A percentile compares a stretch with the other conserved stretches of the same genome.
phyloP scores from a whole-genome alignment of 2,329 filamentous ascomycete species.

The Colletotrichum agaves region DNA sequence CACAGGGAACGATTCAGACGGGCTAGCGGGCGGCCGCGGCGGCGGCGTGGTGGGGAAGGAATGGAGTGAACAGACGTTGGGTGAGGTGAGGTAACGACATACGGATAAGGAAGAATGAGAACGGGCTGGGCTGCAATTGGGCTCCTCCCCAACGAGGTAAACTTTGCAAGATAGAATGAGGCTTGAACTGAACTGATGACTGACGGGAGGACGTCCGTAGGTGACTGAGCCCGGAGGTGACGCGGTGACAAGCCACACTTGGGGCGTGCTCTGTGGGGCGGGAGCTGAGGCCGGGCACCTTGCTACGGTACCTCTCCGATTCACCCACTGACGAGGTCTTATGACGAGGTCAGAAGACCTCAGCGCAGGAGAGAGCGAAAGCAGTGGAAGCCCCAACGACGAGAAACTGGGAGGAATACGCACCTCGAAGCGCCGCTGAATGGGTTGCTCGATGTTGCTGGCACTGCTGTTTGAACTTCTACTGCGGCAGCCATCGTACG shows the following conservation, averaged over 20 bases:
- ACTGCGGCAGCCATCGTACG: conserved; percentile 32
- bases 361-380: not conserved
- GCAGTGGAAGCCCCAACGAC: not conserved
- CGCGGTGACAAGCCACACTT: conserved; percentile 32
- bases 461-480: not conserved
- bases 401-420: not conserved
- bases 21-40: not conserved
- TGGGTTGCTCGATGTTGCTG: not conserved
- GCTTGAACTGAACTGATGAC: conserved; percentile 23
- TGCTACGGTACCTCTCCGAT: too few relatives aligned
- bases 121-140: conserved; percentile 11
- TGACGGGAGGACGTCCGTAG: conserved; percentile 15
- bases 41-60: conserved; percentile 1
- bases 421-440: conserved; percentile 16
- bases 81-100: not conserved
- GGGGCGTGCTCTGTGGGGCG: not conserved
- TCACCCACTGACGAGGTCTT: not conserved
- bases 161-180: conserved; percentile 1
- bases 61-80: not conserved
- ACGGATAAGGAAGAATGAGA: not conserved
- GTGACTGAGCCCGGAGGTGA: conserved; percentile 26
- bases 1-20: not conserved
- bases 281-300: conserved; percentile 20
- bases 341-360: not conserved
- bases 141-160: too few relatives aligned